These are phyloP conservation scores for Wallacemonas sp. DNA, from an alignment of 208 protist genomes.

Conservation along the genomic window DNA sequence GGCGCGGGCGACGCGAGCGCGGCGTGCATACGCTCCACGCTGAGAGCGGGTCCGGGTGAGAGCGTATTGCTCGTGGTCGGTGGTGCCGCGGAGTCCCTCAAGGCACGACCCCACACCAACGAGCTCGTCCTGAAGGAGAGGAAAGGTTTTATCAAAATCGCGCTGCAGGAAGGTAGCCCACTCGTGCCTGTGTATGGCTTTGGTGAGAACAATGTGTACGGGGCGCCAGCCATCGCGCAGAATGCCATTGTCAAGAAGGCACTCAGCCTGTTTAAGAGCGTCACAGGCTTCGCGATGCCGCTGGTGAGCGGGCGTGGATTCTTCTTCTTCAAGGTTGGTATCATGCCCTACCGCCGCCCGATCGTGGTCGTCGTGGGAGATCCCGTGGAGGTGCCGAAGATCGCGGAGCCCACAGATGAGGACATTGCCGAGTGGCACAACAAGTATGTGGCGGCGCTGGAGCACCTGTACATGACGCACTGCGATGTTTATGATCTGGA, in stretches of 20 bases:
- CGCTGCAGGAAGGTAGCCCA: slow-evolving; percentile 68
- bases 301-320: slow-evolving; percentile 75
- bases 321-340: slow-evolving; percentile 72
- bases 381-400: slow-evolving; percentile 67
- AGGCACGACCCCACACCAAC: slow-evolving; percentile 70
- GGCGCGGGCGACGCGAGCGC: slow-evolving; percentile 85
- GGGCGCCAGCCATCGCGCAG: slow-evolving; percentile 32
- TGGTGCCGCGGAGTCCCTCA: slow-evolving; percentile 75
- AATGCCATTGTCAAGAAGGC: slow-evolving; percentile 31
- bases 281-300: slow-evolving; percentile 65
- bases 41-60: slow-evolving; percentile 72
- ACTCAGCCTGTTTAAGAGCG: slow-evolving; percentile 32
- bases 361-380: slow-evolving; percentile 85
- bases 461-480: slow-evolving; percentile 69
- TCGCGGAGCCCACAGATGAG: slow-evolving; percentile 55
- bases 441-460: slow-evolving; percentile 74
- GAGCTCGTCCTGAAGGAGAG: slow-evolving; percentile 69
- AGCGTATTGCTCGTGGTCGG: slow-evolving; percentile 85
- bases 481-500: slow-evolving; percentile 76
- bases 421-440: slow-evolving; percentile 75
- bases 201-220: slow-evolving; percentile 88
- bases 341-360: slow-evolving; percentile 70
- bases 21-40: slow-evolving; percentile 60
- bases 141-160: slow-evolving; percentile 88
- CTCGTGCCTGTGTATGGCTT: slow-evolving; percentile 88